Conservation (phyloP, 2,329 filamentous ascomycete genomes). For the Mycogone perniciosa region DNA sequence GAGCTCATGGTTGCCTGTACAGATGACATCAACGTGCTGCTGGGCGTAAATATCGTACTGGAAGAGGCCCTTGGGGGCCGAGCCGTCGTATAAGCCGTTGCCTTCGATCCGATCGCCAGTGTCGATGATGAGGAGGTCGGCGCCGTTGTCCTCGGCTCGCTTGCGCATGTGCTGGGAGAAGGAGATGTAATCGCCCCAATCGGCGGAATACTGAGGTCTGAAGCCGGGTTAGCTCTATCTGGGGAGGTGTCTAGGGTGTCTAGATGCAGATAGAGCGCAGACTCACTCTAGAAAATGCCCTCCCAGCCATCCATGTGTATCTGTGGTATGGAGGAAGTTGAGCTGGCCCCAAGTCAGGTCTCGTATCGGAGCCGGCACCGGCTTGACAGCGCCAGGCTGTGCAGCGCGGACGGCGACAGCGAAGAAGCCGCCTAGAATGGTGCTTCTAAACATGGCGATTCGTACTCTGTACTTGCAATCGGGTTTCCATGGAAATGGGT, state of each 20-base stretch:
- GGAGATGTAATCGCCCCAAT: conserved; percentile 97
- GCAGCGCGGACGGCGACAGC: conserved; percentile 39
- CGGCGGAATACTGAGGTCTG: conserved; percentile 83
- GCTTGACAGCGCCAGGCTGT: conserved; percentile 75
- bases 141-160: conserved; percentile 69
- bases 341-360: conserved; percentile 86
- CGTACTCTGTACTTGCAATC: background rate
- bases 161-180: conserved; percentile 78
- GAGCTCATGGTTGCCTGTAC: conserved; percentile 89
- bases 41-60: conserved; percentile 81
- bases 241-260: too few species aligned
- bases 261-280: background rate
- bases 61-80: conserved; percentile 78
- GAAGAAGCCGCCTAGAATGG: conserved; percentile 24
- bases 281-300: conserved; percentile 84
- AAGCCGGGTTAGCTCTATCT: conserved; percentile 42
- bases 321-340: conserved; percentile 95
- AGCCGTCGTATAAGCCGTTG: conserved; percentile 90
- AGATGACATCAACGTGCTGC: conserved; percentile 78
- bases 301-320: conserved; percentile 92
- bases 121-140: conserved; percentile 87
- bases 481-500: conserved; percentile 4
- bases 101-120: conserved; percentile 92
- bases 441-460: conserved; percentile 22
- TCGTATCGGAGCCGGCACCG: conserved; percentile 74